Conservation (phyloP, 2,329 filamentous ascomycete species). For the Colletotrichum kahawae region DNA sequence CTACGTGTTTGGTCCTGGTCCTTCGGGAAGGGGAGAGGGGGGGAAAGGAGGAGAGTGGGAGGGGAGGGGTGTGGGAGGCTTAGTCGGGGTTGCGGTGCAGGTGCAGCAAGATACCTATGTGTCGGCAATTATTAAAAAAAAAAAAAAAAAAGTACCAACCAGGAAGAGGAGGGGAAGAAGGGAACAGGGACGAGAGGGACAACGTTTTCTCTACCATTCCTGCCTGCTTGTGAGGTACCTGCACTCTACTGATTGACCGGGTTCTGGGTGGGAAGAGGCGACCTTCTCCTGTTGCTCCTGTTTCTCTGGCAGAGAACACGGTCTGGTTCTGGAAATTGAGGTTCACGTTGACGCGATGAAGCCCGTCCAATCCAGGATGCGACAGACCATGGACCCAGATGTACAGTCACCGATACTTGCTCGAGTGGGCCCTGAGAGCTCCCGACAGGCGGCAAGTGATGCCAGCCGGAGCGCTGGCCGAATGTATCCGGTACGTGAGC, state of each 20-base stretch:
- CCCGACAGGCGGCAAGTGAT: neutral
- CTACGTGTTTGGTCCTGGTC: neutral
- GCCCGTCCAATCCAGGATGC: conserved; percentile 14
- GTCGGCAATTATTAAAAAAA: conserved; percentile 2
- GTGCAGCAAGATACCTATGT: neutral
- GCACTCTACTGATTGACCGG: too few species aligned
- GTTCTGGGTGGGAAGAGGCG: too few species aligned
- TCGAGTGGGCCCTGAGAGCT: neutral
- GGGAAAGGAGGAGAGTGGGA: neutral
- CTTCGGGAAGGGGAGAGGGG: neutral
- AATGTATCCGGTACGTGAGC: conserved; percentile 4
- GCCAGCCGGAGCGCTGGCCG: neutral
- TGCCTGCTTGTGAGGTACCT: too few species aligned
- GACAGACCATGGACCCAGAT: neutral
- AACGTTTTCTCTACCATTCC: neutral
- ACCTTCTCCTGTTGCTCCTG: too few species aligned
- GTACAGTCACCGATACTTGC: conserved; percentile 6
- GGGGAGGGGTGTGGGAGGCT: neutral
- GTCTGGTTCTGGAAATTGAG: conserved; percentile 18
- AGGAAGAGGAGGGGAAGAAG: too few species aligned
- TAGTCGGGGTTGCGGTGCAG: neutral
- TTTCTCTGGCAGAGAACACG: neutral
- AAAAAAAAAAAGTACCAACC: neutral
- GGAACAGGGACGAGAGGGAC: too few species aligned
- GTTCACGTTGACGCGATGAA: conserved; percentile 21